Conservation (phyloP, 169 alveolate species). For the Plasmodium relictum region DNA sequence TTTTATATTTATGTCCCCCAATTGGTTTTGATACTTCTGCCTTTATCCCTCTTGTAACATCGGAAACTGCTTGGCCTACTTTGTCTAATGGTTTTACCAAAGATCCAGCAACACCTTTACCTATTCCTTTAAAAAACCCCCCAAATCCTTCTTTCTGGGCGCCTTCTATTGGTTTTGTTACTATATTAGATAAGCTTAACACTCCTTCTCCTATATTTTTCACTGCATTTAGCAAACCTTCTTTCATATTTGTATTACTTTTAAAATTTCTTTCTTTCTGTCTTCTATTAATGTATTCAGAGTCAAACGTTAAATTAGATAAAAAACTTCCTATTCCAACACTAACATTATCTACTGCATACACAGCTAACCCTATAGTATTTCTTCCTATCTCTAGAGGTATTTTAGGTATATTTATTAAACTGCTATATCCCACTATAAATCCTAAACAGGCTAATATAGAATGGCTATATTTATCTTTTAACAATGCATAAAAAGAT, state of each 20-base stretch:
- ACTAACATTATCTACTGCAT: constrained; percentile 92
- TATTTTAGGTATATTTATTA: constrained; percentile 91
- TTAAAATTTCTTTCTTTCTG: constrained; percentile 83
- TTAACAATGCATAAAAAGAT: constrained; percentile 86
- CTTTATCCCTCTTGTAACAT: constrained; percentile 90
- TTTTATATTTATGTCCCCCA: constrained; percentile 84
- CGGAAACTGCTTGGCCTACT: constrained; percentile 93
- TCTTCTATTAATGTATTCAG: constrained; percentile 91
- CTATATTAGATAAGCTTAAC: constrained; percentile 89
- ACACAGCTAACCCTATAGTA: constrained; percentile 91
- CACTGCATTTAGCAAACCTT: constrained; percentile 90
- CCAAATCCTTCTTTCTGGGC: constrained; percentile 93
- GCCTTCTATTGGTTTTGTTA: constrained; percentile 93
- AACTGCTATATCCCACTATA: constrained; percentile 91
- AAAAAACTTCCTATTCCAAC: constrained; percentile 89
- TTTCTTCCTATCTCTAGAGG: constrained; percentile 91
- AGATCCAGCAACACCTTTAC: constrained; percentile 93
- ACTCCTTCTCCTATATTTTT: constrained; percentile 92
- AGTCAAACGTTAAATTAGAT: constrained; percentile 91
- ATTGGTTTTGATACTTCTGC: constrained; percentile 90
- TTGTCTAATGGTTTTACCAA: constrained; percentile 93
- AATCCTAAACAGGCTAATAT: constrained; percentile 87
- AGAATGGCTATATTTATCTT: constrained; percentile 88
- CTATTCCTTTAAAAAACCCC: constrained; percentile 92
- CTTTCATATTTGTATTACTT: constrained; percentile 85